Evolutionary conservation across 345 rosid genomes (phyloP).

Genomic region (Aegle marmelos): DNA sequence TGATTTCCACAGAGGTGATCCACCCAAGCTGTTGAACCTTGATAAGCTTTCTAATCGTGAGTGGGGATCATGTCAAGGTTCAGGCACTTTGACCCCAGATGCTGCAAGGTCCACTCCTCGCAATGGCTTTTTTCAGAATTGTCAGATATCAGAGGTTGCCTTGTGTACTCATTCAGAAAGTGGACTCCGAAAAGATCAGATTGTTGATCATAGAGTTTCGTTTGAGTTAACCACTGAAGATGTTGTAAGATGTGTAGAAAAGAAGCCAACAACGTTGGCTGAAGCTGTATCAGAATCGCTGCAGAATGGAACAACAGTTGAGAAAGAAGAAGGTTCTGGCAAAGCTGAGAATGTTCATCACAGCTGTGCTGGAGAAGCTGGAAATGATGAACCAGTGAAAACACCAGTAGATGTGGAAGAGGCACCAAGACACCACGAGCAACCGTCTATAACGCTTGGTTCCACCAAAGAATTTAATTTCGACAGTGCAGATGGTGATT

Average conservation of each 20-base stretch:
- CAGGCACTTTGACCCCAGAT: constrained; percentile 59
- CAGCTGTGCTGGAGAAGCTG: constrained; percentile 29
- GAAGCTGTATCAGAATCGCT: constrained; percentile 23
- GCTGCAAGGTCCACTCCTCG: constrained; percentile 33
- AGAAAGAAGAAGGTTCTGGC: constrained; percentile 18
- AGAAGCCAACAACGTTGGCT: constrained; percentile 40
- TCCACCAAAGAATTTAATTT: constrained; percentile 69
- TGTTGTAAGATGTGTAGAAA: constrained; percentile 42
- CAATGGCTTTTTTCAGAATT: constrained; percentile 31
- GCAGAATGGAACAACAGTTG: constrained; percentile 23
- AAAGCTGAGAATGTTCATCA: constrained; percentile 20
- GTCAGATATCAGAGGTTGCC: constrained; percentile 27
- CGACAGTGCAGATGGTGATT: constrained; percentile 51
- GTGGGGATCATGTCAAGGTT: constrained; percentile 40
- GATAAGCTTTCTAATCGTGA: constrained; percentile 38
- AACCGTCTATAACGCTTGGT: constrained; percentile 49
- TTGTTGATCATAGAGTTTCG: constrained; percentile 45
- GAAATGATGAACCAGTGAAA: constrained; percentile 28
- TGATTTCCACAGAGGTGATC: constrained; percentile 55
- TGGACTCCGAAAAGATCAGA: constrained; percentile 21
- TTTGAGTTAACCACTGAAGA: constrained; percentile 56
- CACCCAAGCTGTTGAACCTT: constrained; percentile 66
- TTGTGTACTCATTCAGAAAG: constrained; percentile 20
- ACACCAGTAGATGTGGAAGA: constrained; percentile 29
- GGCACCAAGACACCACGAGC: constrained; percentile 34